A percentile compares a stretch with the other conserved stretches of the same genome.
These are phyloP conservation scores for Solanum pinnatisectum DNA, from an alignment of 257 asterid genomes.

Conservation along the genomic window DNA sequence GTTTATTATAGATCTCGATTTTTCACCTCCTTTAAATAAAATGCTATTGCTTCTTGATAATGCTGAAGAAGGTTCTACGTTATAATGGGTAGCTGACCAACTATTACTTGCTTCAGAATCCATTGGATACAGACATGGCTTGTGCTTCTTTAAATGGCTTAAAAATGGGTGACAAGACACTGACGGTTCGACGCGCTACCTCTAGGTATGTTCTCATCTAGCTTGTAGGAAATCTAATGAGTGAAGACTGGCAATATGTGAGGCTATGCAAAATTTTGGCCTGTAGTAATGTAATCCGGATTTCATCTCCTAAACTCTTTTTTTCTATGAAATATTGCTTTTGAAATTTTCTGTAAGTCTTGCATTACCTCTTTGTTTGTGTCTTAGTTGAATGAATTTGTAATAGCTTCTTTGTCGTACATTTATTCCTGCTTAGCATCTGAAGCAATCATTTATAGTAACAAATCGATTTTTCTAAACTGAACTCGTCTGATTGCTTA, in stretches of 20 bases:
- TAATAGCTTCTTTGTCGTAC: not conserved
- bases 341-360: not conserved
- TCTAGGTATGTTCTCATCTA: slow-evolving; percentile 44
- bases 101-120: slow-evolving; percentile 29
- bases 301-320: not conserved
- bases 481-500: not conserved
- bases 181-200: slow-evolving; percentile 88
- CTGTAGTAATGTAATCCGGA: not conserved
- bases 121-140: slow-evolving; percentile 84
- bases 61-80: slow-evolving; percentile 7
- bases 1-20: not conserved
- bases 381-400: not conserved
- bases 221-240: not conserved
- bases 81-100: slow-evolving; percentile 1
- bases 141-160: slow-evolving; percentile 97
- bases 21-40: not conserved
- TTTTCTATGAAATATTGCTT: not conserved
- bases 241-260: not conserved
- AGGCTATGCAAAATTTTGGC: not conserved
- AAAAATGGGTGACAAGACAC: slow-evolving; percentile 94
- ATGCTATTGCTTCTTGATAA: slow-evolving; percentile 3
- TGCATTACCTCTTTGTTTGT: not conserved
- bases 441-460: not conserved
- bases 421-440: not conserved
- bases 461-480: not conserved